Evolutionary conservation across 768 basidiomycete genomes (phyloP).

Genomic region (Mycena albidolilacea): DNA sequence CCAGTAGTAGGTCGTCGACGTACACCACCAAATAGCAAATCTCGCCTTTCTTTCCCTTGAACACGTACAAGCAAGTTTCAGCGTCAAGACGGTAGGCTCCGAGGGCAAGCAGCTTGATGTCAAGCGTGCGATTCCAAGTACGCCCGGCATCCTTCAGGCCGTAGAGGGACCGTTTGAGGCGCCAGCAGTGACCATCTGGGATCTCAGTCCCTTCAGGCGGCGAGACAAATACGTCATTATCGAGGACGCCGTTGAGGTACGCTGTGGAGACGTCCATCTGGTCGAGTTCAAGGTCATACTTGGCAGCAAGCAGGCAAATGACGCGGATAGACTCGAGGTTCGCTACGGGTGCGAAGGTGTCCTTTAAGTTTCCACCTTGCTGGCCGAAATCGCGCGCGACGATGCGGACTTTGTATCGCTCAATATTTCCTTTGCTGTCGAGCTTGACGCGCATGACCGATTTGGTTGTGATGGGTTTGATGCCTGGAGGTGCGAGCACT

Average conservation of each 20-base stretch:
- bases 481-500: background rate
- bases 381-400: background rate
- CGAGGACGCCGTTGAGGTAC: background rate
- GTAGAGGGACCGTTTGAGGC: background rate
- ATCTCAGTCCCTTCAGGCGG: background rate
- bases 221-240: background rate
- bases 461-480: background rate
- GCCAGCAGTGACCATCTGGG: background rate
- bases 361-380: background rate
- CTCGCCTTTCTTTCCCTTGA: background rate
- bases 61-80: constrained; percentile 1
- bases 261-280: constrained; percentile 4
- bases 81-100: background rate
- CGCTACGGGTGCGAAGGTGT: background rate
- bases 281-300: constrained; percentile 9
- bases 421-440: background rate
- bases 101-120: background rate
- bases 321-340: constrained; percentile 14
- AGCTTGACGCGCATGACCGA: background rate
- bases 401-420: background rate
- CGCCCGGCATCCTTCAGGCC: constrained; percentile 10
- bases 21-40: constrained; percentile 6
- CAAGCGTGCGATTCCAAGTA: constrained; percentile 8
- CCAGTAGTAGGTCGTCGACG: constrained; percentile 9
- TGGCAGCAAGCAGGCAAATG: constrained; percentile 6